Conservation (phyloP, 306 rosid genomes). For the Spatholobus suberectus region DNA sequence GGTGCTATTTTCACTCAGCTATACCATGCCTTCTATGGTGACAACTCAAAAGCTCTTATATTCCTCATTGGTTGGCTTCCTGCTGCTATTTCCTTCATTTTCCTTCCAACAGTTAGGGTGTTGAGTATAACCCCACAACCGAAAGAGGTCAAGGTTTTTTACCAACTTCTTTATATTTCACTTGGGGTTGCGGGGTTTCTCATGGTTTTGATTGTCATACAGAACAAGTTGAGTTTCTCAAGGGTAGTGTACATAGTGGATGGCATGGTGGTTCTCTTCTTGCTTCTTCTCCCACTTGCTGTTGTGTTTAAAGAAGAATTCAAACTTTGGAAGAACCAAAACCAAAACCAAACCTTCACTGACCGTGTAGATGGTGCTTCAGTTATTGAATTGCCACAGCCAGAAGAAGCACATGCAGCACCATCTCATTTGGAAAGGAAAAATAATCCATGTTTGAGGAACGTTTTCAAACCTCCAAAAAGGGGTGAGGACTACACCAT, state of each 20-base stretch:
- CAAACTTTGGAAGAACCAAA: slow-evolving; percentile 41
- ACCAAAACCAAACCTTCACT: neutral
- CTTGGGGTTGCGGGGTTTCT: slow-evolving; percentile 72
- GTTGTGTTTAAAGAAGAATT: slow-evolving; percentile 58
- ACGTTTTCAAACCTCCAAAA: slow-evolving; percentile 54
- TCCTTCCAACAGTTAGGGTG: slow-evolving; percentile 55
- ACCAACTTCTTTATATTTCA: slow-evolving; percentile 62
- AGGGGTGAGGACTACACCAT: slow-evolving; percentile 81
- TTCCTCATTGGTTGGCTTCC: slow-evolving; percentile 74
- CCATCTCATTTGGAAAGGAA: neutral
- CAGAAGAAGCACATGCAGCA: neutral
- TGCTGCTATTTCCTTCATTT: slow-evolving; percentile 52
- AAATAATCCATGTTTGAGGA: slow-evolving; percentile 35
- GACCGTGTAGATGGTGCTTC: neutral
- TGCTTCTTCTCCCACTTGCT: slow-evolving; percentile 59
- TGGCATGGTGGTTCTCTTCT: slow-evolving; percentile 43
- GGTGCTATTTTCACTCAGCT: slow-evolving; percentile 74
- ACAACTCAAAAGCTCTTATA: slow-evolving; percentile 51
- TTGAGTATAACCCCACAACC: slow-evolving; percentile 37
- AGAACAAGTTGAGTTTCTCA: slow-evolving; percentile 51
- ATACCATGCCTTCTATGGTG: slow-evolving; percentile 63
- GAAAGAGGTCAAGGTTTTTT: slow-evolving; percentile 60
- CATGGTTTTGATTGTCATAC: slow-evolving; percentile 59
- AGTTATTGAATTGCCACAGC: neutral
- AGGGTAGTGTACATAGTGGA: slow-evolving; percentile 43